Conservation (phyloP, 2,329 filamentous ascomycete species). For the Fusarium armeniacum region DNA sequence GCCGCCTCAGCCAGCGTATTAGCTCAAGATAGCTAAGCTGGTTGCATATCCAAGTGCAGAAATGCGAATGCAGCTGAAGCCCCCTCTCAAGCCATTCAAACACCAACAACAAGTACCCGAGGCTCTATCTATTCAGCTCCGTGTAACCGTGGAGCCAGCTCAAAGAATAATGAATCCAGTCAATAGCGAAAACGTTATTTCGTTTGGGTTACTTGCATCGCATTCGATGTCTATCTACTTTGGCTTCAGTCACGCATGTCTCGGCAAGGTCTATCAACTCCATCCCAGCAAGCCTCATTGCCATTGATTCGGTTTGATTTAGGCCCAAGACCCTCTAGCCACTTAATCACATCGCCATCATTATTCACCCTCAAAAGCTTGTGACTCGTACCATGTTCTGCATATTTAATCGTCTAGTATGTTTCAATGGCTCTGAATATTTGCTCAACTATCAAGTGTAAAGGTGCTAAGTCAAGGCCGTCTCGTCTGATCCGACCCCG, state of each 20-base stretch:
- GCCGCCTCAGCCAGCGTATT: slow-evolving; percentile 24
- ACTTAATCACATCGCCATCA: slow-evolving; percentile 30
- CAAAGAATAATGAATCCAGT: background rate
- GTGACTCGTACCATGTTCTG: slow-evolving; percentile 18
- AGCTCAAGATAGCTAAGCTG: slow-evolving; percentile 24
- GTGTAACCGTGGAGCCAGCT: slow-evolving; percentile 14
- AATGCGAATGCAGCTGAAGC: slow-evolving; percentile 28
- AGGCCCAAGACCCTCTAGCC: slow-evolving; percentile 19
- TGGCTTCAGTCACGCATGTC: background rate
- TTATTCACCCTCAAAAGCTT: slow-evolving; percentile 2
- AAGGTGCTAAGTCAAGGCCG: slow-evolving; percentile 27
- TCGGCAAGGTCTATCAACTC: background rate
- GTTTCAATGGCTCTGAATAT: slow-evolving; percentile 45
- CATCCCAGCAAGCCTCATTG: slow-evolving; percentile 32
- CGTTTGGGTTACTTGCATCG: slow-evolving; percentile 1
- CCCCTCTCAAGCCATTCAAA: slow-evolving; percentile 34
- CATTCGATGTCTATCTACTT: background rate
- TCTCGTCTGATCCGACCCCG: slow-evolving; percentile 16
- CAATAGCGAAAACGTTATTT: background rate
- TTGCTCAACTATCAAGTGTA: slow-evolving; percentile 39
- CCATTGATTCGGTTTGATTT: slow-evolving; percentile 9
- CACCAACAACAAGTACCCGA: slow-evolving; percentile 9
- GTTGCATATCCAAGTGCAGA: slow-evolving; percentile 14
- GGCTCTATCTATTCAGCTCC: slow-evolving; percentile 27
- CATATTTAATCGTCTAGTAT: slow-evolving; percentile 40